These are phyloP conservation scores for Arthrobotrys conoides DNA, from an alignment of 2,329 filamentous ascomycete genomes.

Conservation along the genomic window DNA sequence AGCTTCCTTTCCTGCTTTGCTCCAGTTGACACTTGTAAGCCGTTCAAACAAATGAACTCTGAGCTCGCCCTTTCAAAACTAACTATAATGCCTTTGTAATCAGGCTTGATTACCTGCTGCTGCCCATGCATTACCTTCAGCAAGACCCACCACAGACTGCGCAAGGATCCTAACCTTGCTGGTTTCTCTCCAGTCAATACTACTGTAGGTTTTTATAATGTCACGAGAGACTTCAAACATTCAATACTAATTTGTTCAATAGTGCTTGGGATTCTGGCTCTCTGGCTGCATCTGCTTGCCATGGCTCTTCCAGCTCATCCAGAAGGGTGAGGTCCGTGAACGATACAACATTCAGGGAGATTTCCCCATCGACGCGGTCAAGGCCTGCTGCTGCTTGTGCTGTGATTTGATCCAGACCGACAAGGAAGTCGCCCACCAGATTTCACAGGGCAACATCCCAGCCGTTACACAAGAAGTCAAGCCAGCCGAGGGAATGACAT, in stretches of 20 bases:
- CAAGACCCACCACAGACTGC: conserved; percentile 66
- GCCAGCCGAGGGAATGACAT: conserved; percentile 52
- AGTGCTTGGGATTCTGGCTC: conserved; percentile 61
- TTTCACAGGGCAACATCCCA: conserved; percentile 51
- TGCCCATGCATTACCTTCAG: conserved; percentile 67
- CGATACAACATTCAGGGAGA: conserved; percentile 72
- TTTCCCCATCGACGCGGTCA: conserved; percentile 70
- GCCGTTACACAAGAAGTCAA: conserved; percentile 50
- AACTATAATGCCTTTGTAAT: background rate
- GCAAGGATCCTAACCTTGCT: conserved; percentile 65
- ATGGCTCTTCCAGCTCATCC: conserved; percentile 70
- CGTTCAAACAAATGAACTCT: background rate
- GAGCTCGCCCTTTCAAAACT: background rate
- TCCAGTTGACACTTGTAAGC: conserved; percentile 57
- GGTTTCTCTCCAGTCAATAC: conserved; percentile 65
- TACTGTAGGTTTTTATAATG: conserved; percentile 61
- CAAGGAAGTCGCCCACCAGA: conserved; percentile 58
- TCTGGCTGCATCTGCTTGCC: conserved; percentile 56
- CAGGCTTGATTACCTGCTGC: conserved; percentile 65
- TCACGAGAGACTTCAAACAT: background rate
- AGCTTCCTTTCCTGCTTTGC: conserved; percentile 43
- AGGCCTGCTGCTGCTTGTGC: conserved; percentile 72
- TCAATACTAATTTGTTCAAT: background rate
- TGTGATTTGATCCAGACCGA: conserved; percentile 74
- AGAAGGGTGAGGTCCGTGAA: conserved; percentile 72